A percentile compares a stretch with the other conserved stretches of the same genome.
Conservation (phyloP, 768 basidiomycete species). For the Boletus vinaceobasis region DNA sequence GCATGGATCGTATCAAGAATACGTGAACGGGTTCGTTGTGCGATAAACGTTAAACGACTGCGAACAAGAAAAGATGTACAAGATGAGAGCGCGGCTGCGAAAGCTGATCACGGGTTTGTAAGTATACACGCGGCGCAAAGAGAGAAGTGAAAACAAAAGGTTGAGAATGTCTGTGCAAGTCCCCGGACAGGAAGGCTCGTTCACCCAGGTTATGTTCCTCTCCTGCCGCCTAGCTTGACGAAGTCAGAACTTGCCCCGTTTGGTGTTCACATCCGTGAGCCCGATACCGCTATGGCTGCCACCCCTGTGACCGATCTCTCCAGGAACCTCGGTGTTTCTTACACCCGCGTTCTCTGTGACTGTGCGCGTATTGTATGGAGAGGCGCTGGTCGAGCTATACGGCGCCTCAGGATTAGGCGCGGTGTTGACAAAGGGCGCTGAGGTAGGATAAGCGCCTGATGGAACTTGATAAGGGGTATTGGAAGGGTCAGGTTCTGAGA, state of each 20-base stretch:
- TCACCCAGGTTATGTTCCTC: slow-evolving; percentile 35
- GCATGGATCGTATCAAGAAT: background rate
- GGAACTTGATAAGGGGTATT: slow-evolving; percentile 66
- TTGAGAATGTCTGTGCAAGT: background rate
- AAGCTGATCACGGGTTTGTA: background rate
- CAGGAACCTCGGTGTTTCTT: slow-evolving; percentile 41
- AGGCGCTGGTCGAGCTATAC: slow-evolving; percentile 44
- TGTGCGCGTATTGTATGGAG: slow-evolving; percentile 35
- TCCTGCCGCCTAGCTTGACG: slow-evolving; percentile 43
- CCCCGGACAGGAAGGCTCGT: background rate
- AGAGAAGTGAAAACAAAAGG: slow-evolving; percentile 6
- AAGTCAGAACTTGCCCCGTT: slow-evolving; percentile 39
- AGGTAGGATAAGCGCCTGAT: slow-evolving; percentile 60
- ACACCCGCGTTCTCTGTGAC: slow-evolving; percentile 47
- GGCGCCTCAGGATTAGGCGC: slow-evolving; percentile 36
- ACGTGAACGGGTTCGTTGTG: background rate
- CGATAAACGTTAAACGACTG: background rate
- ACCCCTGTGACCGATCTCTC: slow-evolving; percentile 41
- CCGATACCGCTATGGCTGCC: slow-evolving; percentile 39
- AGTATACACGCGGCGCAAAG: slow-evolving; percentile 20
- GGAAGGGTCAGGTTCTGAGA: slow-evolving; percentile 66
- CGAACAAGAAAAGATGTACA: slow-evolving; percentile 6
- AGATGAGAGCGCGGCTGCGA: slow-evolving; percentile 1
- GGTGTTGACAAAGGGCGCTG: slow-evolving; percentile 44
- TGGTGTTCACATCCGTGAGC: slow-evolving; percentile 42